Conservation (phyloP, 2,329 filamentous ascomycete species). For the Madurella fahalii region DNA sequence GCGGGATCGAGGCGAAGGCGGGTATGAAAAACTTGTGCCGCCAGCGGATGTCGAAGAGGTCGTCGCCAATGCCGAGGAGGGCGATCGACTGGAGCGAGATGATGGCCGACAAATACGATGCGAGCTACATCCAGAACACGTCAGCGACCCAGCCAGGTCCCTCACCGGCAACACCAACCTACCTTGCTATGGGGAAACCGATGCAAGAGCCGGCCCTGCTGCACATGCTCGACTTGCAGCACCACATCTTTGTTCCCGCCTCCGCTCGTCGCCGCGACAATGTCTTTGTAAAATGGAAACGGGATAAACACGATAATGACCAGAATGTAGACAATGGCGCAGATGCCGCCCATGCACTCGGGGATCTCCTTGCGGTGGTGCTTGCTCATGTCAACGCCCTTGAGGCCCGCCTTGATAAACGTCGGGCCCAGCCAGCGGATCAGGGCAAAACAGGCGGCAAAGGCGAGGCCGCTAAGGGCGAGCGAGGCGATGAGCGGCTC, state of each 20-base stretch:
- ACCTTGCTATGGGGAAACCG: conserved; percentile 94
- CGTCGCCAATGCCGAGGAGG: conserved; percentile 88
- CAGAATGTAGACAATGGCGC: conserved; percentile 87
- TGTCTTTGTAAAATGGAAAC: conserved; percentile 97
- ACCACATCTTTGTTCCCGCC: conserved; percentile 89
- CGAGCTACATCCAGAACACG: conserved; percentile 56
- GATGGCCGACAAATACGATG: conserved; percentile 90
- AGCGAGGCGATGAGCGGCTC: conserved; percentile 86
- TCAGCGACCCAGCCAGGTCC: neutral
- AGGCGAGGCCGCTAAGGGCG: conserved; percentile 81
- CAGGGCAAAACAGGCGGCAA: conserved; percentile 75
- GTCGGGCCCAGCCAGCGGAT: conserved; percentile 90
- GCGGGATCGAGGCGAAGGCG: conserved; percentile 85
- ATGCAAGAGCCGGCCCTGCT: conserved; percentile 82
- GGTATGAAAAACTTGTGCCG: conserved; percentile 98
- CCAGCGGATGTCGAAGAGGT: conserved; percentile 97
- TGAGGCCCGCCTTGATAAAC: conserved; percentile 84
- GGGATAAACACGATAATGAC: conserved; percentile 89
- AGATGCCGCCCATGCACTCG: conserved; percentile 93
- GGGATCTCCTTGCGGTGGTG: conserved; percentile 69
- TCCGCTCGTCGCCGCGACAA: conserved; percentile 89
- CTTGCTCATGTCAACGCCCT: conserved; percentile 83
- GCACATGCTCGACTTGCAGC: conserved; percentile 65
- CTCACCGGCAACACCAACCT: conserved; percentile 5
- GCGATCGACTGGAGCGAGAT: conserved; percentile 88